Percentiles rank a stretch among this genome's conserved stretches.
Conservation (phyloP, 768 basidiomycete genomes). For the Leccinum fibrillosum region DNA sequence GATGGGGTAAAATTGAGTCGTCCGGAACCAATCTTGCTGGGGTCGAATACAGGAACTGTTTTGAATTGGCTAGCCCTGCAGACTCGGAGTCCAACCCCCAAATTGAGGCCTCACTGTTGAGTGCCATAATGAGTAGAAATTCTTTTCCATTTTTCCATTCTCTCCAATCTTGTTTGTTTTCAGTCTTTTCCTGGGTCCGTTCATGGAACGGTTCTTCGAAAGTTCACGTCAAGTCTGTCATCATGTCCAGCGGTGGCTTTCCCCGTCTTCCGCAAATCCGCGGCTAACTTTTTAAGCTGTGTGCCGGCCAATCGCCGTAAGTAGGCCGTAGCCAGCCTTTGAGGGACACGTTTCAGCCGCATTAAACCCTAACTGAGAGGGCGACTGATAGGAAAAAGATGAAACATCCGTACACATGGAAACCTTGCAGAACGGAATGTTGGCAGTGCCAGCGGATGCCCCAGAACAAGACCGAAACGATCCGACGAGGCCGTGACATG, state of each 20-base stretch:
- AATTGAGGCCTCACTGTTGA: conserved; percentile 3
- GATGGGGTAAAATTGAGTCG: conserved; percentile 9
- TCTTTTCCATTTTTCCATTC: background rate
- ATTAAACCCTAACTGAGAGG: conserved; percentile 16
- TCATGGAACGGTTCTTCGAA: background rate
- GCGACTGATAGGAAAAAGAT: conserved; percentile 8
- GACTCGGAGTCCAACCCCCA: background rate
- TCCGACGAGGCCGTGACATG: background rate
- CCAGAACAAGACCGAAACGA: conserved; percentile 7
- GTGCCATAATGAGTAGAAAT: background rate
- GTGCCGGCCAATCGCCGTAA: conserved; percentile 10
- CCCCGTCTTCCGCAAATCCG: conserved; percentile 18
- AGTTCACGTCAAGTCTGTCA: background rate
- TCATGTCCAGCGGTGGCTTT: background rate
- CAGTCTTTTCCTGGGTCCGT: background rate
- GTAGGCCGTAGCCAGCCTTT: conserved; percentile 1
- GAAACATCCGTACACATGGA: conserved; percentile 19
- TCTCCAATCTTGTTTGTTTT: background rate
- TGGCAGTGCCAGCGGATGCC: conserved; percentile 10
- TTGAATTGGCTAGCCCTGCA: background rate
- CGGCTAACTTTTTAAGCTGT: conserved; percentile 1
- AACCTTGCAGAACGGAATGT: conserved; percentile 7
- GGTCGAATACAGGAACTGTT: background rate
- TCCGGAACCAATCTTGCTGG: background rate
- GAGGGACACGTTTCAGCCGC: conserved; percentile 26